Conservation (phyloP, 768 basidiomycete genomes). For the Mycena vitilis region DNA sequence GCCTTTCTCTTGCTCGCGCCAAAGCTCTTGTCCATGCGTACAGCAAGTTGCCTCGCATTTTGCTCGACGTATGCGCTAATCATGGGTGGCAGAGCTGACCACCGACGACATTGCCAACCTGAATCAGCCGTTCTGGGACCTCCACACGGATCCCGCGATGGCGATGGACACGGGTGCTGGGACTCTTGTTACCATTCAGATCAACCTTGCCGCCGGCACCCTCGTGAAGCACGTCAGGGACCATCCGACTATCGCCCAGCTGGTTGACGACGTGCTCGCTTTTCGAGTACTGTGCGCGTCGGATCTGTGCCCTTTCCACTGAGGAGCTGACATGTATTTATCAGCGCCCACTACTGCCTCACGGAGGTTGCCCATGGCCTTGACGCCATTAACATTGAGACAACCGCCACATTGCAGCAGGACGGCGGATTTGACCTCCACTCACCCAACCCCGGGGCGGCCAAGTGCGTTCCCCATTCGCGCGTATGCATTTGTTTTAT, state of each 20-base stretch:
- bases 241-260: background rate
- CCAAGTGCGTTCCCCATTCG: slow-evolving; percentile 55
- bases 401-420: slow-evolving; percentile 63
- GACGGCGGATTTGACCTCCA: slow-evolving; percentile 63
- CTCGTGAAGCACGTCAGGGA: background rate
- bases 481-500: no score
- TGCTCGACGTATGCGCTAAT: background rate
- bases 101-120: slow-evolving; percentile 2
- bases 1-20: background rate
- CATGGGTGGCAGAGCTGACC: background rate
- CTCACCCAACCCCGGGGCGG: slow-evolving; percentile 67
- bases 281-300: slow-evolving; percentile 8
- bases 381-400: slow-evolving; percentile 71
- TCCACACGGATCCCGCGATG: slow-evolving; percentile 2
- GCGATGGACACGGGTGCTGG: slow-evolving; percentile 9
- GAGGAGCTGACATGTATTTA: background rate
- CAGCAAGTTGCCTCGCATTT: background rate
- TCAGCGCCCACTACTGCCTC: slow-evolving; percentile 15
- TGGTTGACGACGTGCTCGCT: background rate
- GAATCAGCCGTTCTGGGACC: slow-evolving; percentile 12
- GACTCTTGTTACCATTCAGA: slow-evolving; percentile 15
- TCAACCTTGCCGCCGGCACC: slow-evolving; percentile 21
- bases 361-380: slow-evolving; percentile 60
- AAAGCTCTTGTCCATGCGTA: slow-evolving; percentile 4
- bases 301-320: background rate